phyloP scores from a whole-genome alignment of 2,329 filamentous ascomycete species.

The Alternaria tenuissima region DNA sequence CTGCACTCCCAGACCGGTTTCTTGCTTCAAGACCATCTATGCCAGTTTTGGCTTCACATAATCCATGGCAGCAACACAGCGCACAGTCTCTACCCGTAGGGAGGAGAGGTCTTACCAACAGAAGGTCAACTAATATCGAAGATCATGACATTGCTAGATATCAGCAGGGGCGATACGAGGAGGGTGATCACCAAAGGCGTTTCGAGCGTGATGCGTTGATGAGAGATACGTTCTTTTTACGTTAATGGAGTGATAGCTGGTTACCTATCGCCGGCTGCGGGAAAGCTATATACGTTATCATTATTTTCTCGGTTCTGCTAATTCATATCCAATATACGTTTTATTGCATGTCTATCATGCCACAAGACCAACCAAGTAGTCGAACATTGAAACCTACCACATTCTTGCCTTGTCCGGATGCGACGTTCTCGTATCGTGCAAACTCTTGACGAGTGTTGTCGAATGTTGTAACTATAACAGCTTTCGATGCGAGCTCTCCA shows the following conservation, averaged over 20 bases:
- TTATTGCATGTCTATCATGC: not conserved
- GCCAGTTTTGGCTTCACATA: not conserved
- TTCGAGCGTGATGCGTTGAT: not conserved
- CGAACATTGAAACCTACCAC: not conserved
- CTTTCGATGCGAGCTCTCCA: no score
- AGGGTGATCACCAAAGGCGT: not conserved
- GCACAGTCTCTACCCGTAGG: not conserved
- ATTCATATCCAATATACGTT: not conserved
- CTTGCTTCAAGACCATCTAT: conserved; percentile 2
- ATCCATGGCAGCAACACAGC: conserved; percentile 1
- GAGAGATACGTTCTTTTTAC: conserved; percentile 3
- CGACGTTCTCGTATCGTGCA: no score
- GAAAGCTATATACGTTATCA: not conserved
- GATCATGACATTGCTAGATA: not conserved
- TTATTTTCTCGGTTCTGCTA: not conserved
- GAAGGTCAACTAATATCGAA: not conserved
- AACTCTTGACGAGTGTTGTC: no score
- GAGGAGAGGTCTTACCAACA: not conserved
- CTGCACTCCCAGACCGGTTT: not conserved
- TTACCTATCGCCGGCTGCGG: not conserved
- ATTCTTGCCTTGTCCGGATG: no score
- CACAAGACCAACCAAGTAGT: not conserved
- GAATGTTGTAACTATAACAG: no score
- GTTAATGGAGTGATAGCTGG: not conserved
- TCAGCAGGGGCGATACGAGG: not conserved